Conservation (phyloP, 805 yeast species). For the Cyberlindnera samutprakarnensis region DNA sequence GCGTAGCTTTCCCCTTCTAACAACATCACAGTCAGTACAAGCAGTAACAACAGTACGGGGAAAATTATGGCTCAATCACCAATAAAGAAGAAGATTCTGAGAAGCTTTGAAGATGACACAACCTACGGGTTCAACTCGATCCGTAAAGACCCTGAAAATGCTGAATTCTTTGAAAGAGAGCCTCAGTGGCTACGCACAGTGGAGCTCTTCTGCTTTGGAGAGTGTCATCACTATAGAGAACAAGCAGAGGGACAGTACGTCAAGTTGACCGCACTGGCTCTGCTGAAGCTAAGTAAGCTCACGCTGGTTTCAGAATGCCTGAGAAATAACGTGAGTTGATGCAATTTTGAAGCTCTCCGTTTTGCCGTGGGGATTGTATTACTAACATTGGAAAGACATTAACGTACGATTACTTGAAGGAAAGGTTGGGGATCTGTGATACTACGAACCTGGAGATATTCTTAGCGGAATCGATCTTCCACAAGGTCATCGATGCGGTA, state of each 20-base stretch:
- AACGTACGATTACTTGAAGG: conserved; percentile 10
- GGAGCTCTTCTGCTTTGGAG: conserved; percentile 21
- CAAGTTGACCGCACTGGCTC: conserved; percentile 8
- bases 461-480: conserved; percentile 12
- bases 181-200: conserved; percentile 13
- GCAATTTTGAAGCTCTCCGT: too few species aligned
- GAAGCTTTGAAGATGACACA: conserved; percentile 11
- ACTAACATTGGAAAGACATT: conserved; percentile 11
- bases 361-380: too few species aligned
- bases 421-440: conserved; percentile 2
- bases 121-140: conserved; percentile 21
- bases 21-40: too few species aligned
- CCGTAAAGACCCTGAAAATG: conserved; percentile 5
- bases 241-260: conserved; percentile 6
- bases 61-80: not conserved
- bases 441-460: not conserved
- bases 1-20: too few species aligned
- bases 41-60: not conserved
- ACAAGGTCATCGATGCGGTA: conserved; percentile 14
- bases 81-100: not conserved
- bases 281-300: conserved; percentile 17
- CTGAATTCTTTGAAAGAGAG: conserved; percentile 3
- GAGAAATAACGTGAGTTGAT: conserved; percentile 7
- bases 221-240: conserved; percentile 10
- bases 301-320: conserved; percentile 15